phyloP scores from a whole-genome alignment of 805 yeast genomes.

The Saccharomycopsis fibuligera region DNA sequence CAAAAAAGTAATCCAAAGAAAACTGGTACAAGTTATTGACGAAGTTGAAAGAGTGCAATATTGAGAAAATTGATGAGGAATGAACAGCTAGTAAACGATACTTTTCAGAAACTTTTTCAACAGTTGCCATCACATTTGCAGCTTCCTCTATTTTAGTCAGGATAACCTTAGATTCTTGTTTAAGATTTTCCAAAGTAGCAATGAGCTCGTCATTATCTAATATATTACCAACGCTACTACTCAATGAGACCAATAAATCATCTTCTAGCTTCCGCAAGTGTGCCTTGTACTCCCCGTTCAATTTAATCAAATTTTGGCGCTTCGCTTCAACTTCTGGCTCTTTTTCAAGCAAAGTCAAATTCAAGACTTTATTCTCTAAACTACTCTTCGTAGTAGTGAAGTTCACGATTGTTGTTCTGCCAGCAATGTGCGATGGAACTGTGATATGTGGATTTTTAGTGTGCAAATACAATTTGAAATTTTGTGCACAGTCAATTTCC shows the following conservation, averaged over 20 bases:
- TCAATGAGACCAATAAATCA: conserved; percentile 50
- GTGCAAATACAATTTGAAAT: conserved; percentile 54
- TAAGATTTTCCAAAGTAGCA: conserved; percentile 55
- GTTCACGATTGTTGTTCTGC: conserved; percentile 60
- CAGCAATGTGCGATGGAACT: conserved; percentile 48
- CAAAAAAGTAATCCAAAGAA: conserved; percentile 40
- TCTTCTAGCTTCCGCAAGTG: conserved; percentile 52
- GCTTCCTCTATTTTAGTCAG: conserved; percentile 50
- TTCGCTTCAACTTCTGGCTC: conserved; percentile 63
- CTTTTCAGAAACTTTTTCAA: conserved; percentile 40
- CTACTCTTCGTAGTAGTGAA: conserved; percentile 68
- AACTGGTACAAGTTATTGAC: conserved; percentile 55
- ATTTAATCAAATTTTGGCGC: conserved; percentile 44
- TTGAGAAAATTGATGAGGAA: conserved; percentile 43
- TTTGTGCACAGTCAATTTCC: conserved; percentile 59
- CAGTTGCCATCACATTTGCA: conserved; percentile 43
- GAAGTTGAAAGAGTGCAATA: conserved; percentile 37
- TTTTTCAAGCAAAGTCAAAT: conserved; percentile 45
- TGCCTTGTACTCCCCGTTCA: conserved; percentile 54
- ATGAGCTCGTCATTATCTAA: conserved; percentile 62
- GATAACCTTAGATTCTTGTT: conserved; percentile 52
- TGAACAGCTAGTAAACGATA: conserved; percentile 52
- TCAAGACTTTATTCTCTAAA: conserved; percentile 56
- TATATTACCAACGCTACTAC: conserved; percentile 51
- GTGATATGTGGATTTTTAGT: conserved; percentile 48